Evolutionary conservation across 495 filamentous ascomycete species (phyloP), one percentile per base, ranked within the genome.

Genomic region (Friedmanniomyces simplex): DNA sequence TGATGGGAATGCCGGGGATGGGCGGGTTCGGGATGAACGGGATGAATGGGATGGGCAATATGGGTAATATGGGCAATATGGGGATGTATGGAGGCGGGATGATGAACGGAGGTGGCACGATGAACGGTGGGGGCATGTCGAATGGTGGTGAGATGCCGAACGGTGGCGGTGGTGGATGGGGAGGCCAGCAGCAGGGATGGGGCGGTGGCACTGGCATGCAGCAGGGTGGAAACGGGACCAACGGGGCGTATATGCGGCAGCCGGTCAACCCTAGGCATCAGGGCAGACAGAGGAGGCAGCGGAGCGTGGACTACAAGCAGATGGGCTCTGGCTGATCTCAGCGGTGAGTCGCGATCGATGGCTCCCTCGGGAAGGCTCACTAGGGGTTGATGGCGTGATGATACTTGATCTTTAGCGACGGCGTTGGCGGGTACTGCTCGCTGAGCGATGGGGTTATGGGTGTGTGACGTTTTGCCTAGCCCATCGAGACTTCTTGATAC

Each of bases 251-350:
- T 71, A 93, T 97, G 71, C 83, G 93, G 21, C 91, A 95, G 67
- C 93, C 93, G 1, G 87, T 97, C 52, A 98, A 98, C 67, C 93
- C 90, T 66, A 83, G 93, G 55, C 87, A 94, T 66, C 85, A 89
- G 70, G 85, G 87, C 55, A 75, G 85, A 53, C 82, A 88, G 58
- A 82, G 87, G 58, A 74, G 85, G 60, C 82, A 85, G 53, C 77
- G 93, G 46, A 89, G 89, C 18, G 91, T 86, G 67, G 94, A 98
- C 71, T 96, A 91, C 61, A 77, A 84, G 43, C 87, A 93, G 71
- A 73, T 91, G 69, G 79, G 58, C 22, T 53, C 36, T 32, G 36
- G 57, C 3, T 46, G 50, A 53, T 18, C n/a, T n/a, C n/a, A n/a
- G n/a, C n/a, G n/a, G n/a, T n/a, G n/a, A n/a, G n/a, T n/a, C n/a